phyloP scores from a whole-genome alignment of 768 basidiomycete genomes.

The Lentinula raphanica region DNA sequence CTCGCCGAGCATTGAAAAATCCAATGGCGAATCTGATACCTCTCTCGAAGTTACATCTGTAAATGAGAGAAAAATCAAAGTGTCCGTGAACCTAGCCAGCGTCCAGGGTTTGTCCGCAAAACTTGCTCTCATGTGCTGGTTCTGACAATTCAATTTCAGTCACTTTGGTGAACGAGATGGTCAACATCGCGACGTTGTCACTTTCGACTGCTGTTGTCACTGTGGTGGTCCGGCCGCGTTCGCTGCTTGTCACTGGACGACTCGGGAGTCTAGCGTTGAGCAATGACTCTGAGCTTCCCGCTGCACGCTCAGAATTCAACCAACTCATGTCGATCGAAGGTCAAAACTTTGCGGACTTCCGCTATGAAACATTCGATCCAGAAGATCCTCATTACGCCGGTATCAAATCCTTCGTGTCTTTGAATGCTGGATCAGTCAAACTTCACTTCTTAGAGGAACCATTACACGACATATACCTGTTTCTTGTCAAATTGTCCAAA shows the following conservation, averaged over 20 bases:
- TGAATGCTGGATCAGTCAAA: constrained; percentile 86
- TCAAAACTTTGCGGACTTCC: constrained; percentile 88
- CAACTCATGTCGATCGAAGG: constrained; percentile 91
- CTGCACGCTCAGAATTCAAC: constrained; percentile 65
- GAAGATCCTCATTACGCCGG: constrained; percentile 63
- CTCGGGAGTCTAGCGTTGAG: constrained; percentile 79
- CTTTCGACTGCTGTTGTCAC: constrained; percentile 87
- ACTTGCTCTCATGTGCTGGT: background rate
- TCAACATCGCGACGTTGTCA: constrained; percentile 78
- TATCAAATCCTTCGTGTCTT: constrained; percentile 75
- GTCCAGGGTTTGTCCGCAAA: constrained; percentile 56
- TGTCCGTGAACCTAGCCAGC: constrained; percentile 78
- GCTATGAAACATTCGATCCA: constrained; percentile 87
- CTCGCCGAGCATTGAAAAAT: background rate
- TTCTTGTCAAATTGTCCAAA: constrained; percentile 77
- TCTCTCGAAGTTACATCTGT: constrained; percentile 10
- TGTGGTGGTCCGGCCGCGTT: constrained; percentile 64
- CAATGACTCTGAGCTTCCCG: constrained; percentile 57
- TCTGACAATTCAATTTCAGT: constrained; percentile 38
- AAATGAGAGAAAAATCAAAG: constrained; percentile 60
- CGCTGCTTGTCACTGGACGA: constrained; percentile 73
- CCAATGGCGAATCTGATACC: constrained; percentile 5
- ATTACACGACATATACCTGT: constrained; percentile 83
- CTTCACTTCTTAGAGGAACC: constrained; percentile 86
- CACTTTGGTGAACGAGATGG: constrained; percentile 64